A percentile compares a stretch with the other conserved stretches of the same genome.
These are phyloP conservation scores for Notholithocarpus densiflorus DNA, from an alignment of 306 rosid species.

Conservation along the genomic window DNA sequence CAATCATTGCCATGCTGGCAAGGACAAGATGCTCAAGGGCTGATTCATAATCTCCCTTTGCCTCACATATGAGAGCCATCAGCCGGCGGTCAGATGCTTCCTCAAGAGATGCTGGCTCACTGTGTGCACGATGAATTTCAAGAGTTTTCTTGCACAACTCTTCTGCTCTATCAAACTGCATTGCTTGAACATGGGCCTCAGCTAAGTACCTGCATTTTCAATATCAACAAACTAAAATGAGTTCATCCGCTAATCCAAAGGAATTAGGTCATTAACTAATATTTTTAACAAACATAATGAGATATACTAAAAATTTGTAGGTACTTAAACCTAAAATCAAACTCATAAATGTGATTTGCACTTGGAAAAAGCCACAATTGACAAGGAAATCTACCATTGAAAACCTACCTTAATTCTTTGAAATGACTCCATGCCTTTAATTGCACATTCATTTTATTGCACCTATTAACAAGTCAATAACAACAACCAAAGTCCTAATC, in stretches of 20 bases:
- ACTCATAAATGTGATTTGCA: not conserved
- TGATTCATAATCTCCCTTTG: slow-evolving; percentile 81
- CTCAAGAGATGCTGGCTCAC: slow-evolving; percentile 97
- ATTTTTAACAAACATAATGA: not conserved
- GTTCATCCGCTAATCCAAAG: not conserved
- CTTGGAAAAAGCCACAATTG: not conserved
- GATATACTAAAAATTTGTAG: not conserved
- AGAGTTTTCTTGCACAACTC: slow-evolving; percentile 83
- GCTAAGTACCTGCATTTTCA: slow-evolving; percentile 70
- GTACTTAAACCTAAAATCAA: not conserved
- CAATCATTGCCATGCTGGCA: slow-evolving; percentile 98
- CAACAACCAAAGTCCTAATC: too few relatives aligned
- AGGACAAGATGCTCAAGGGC: slow-evolving; percentile 97
- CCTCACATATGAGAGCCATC: slow-evolving; percentile 88
- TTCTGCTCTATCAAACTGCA: slow-evolving; percentile 97
- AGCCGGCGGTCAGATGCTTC: slow-evolving; percentile 96
- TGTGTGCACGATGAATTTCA: slow-evolving; percentile 84
- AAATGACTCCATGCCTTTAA: too few relatives aligned
- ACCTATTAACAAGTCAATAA: too few relatives aligned
- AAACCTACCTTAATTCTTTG: not conserved
- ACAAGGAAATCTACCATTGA: not conserved
- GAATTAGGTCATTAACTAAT: not conserved
- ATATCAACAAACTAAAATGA: slow-evolving; percentile 1
- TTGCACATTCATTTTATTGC: too few relatives aligned
- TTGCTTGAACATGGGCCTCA: slow-evolving; percentile 97